A percentile compares a stretch with the other conserved stretches of the same genome.
Evolutionary conservation across 2,329 filamentous ascomycete species (phyloP).

Genomic region (Immersiporthe knoxdaviesiana): DNA sequence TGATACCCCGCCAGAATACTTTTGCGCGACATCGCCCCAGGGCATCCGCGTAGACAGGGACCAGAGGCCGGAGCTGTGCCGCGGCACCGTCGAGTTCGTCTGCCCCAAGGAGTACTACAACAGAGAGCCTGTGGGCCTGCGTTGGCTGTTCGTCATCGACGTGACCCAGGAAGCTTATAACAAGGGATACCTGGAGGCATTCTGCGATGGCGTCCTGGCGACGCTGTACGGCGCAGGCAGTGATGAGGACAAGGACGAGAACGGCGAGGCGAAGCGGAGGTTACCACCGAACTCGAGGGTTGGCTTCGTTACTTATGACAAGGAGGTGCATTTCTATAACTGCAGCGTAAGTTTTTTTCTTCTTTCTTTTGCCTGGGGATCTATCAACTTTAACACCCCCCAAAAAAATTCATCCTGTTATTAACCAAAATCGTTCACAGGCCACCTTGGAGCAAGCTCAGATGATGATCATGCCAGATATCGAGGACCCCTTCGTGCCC

Average conservation of each 20-base stretch:
- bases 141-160: slow-evolving; percentile 90
- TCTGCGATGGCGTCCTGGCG: slow-evolving; percentile 84
- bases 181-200: slow-evolving; percentile 85
- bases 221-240: slow-evolving; percentile 78
- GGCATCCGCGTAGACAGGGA: slow-evolving; percentile 86
- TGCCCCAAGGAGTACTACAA: slow-evolving; percentile 99
- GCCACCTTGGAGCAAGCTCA: slow-evolving; percentile 82
- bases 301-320: slow-evolving; percentile 94
- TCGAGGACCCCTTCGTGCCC: slow-evolving; percentile 95
- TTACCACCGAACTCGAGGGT: slow-evolving; percentile 83
- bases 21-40: slow-evolving; percentile 84
- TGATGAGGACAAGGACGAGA: slow-evolving; percentile 52
- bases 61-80: slow-evolving; percentile 84
- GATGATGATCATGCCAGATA: slow-evolving; percentile 98
- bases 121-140: slow-evolving; percentile 84
- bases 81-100: slow-evolving; percentile 92
- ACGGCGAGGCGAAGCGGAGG: slow-evolving; percentile 57
- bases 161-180: slow-evolving; percentile 90
- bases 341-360: slow-evolving; percentile 66
- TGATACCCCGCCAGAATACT: slow-evolving; percentile 90
- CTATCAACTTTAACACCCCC: too few relatives aligned
- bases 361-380: neutral
- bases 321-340: slow-evolving; percentile 98
- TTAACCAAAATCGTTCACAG: slow-evolving; percentile 44
- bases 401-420: too few relatives aligned